Base-by-base conservation (phyloP, 495 filamentous ascomycete genomes). In the Terfezia boudieri region DNA sequence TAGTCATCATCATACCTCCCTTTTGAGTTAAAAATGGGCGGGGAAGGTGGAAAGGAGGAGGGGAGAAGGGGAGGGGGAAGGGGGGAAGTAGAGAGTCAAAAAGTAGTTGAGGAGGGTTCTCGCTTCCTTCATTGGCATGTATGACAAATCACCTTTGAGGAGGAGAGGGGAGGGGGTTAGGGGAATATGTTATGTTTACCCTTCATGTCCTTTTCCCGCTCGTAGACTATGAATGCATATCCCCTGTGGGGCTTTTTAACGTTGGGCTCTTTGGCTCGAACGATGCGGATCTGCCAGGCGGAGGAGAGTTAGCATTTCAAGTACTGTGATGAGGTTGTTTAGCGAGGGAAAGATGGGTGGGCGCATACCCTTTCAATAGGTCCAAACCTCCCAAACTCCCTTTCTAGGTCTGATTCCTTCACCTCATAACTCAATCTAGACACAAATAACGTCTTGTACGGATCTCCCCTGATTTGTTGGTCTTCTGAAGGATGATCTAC, bases 171-270 rank as follows among this genome's bases (percentile, higher is more conserved):
- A 38, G 49, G 38, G 57, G 52, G 54, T n/a, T n/a, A 49, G 46
- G 50, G 52, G 60, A 52, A 51, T 43, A 56, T 57, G 59, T 58
- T 55, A 64, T 65, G 60, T 69, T 74, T 94, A 94, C 90, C 89
- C 82, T 93, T 95, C 92, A 98, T 95, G 65, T 98, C 90, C 70
- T 89, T 88, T 68, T 96, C 90, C 63, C 85, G 80, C 69, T 96
- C 89, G 67, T 87, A 98, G 50, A 95, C 87, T 60, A 98, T 81
- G 67, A 98, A 98, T 56, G 86, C 90, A 70, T 98, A 98, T 58
- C 90, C 90, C 60, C 79, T 76, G 66, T 90, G 82, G 69, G 92
- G 94, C 66, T 86, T 88, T 53, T 78, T 77, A 64, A 80, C 80
- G 60, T 84, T 87, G 4, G 76, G 74, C 54, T 80, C 80, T 54